Evolutionary conservation across 257 asterid species (phyloP), one percentile per base, ranked within the genome.

Genomic region (Verbena officinalis): DNA sequence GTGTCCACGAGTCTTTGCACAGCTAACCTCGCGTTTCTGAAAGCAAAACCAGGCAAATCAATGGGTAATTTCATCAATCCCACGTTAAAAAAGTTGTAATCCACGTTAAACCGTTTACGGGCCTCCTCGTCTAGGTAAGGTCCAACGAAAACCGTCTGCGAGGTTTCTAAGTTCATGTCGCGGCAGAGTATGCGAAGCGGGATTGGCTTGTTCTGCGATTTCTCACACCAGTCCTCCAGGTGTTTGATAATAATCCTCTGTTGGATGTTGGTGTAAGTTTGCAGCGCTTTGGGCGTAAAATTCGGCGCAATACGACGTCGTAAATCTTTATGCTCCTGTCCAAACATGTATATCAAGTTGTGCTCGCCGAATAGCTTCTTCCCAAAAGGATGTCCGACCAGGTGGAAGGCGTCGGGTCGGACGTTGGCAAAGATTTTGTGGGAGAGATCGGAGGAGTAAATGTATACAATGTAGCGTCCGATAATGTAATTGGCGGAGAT

Each of bases 341-440:
- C 98, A 43, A 87, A 84, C 97, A 84, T 89, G 79, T 89, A 89
- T 21, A 92, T 92, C 6, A 92, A 46, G 43, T 90, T 87, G 49
- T 92, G 95, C 49, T 89, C 96, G 14, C 97, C 97, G 73, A 89
- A 89, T 20, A 92, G 94, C 60, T 80, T 89, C 43, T 89, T 87
- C 0, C 98, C 98, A 58, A 92, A 87, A 12, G 97, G 97, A 19
- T 89, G 97, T 30, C 96, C 98, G 46, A 89, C 62, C 55, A 92
- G 95, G 50, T 89, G 97, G 72, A 92, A 92, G 59, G 91, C 97
- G 53, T 93, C 98, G 4, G 96, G 95, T 0, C 96, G 95, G 43
- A 93, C 96, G 66, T 89, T 93, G 64, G 94, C 53, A 61, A 93
- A 93, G 74, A 93, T 62, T 59, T 82, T 86, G 76, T 87, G 91